Evolutionary conservation across 2,329 filamentous ascomycete species (phyloP), one percentile per base, ranked within the genome.

Genomic region (Xylariales sp.): DNA sequence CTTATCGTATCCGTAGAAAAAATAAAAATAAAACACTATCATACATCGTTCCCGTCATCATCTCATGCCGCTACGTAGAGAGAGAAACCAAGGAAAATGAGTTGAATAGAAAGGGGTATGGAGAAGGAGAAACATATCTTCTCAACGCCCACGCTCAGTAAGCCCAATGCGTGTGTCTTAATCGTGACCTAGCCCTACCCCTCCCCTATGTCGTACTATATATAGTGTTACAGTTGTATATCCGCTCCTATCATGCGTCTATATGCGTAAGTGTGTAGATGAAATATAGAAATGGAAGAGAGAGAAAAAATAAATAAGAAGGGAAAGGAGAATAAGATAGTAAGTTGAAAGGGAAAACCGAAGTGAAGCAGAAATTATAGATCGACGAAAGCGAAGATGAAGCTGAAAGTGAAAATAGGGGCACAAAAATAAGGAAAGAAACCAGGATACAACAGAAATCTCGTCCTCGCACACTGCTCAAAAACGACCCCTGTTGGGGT

Each of bases 401-500:
- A 23, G 49, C 3, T n/a, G 41, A 59, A 69, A 65, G 53, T 14
- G 43, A 65, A 57, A 70, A 63, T 48, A 50, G 41, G 39, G 36
- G 39, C 49, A 28, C 6, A 54, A 62, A 23, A 34, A 48, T 62
- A 69, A 16, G 46, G 57, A 64, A 64, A 62, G 14, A 58, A 61
- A 63, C 9, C 41, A 64, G 16, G 23, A 57, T 43, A 59, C 39
- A 54, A 60, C n/a, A 34, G n/a, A 50, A 41, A 53, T 23, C 34
- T 32, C 43, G 43, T 30, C 62, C 28, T 52, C 39, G 16, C 18
- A 7, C 23, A n/a, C 41, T 12, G 10, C 34, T 62, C 65, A 84
- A 71, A 84, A 84, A 78, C 82, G 81, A 67, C 79, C 81, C 73
- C 78, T 77, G 61, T 79, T 79, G 8, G 75, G 78, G 1, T 81